A percentile compares a stretch with the other conserved stretches of the same genome.
These are phyloP conservation scores for Trichoderma sp. DNA, from an alignment of 2,329 filamentous ascomycete species.

Conservation along the genomic window DNA sequence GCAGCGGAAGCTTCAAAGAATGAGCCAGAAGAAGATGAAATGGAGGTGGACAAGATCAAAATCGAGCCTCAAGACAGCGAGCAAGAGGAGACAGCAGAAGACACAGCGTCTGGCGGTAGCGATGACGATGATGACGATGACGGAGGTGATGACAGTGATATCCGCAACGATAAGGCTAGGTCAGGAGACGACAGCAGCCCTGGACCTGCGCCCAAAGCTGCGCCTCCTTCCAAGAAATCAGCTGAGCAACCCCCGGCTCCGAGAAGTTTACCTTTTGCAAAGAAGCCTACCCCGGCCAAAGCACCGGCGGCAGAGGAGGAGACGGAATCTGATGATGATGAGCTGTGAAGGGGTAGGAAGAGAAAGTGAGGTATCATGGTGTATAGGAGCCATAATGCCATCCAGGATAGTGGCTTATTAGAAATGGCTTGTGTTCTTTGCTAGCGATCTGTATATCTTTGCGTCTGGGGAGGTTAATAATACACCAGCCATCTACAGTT, in stretches of 20 bases:
- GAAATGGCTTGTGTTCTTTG: neutral
- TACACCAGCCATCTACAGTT: neutral
- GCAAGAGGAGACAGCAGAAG: conserved; percentile 38
- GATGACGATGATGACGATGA: conserved; percentile 38
- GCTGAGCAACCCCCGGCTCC: conserved; percentile 36
- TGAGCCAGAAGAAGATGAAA: conserved; percentile 44
- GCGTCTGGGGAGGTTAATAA: neutral
- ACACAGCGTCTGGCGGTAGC: conserved; percentile 40
- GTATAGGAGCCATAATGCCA: neutral
- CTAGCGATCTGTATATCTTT: neutral
- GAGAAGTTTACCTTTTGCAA: conserved; percentile 45
- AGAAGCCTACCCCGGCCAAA: conserved; percentile 31
- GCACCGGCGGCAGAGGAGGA: conserved; percentile 38
- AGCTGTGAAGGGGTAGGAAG: conserved; percentile 39
- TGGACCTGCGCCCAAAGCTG: conserved; percentile 8
- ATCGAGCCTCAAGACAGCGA: conserved; percentile 40
- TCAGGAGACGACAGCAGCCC: neutral
- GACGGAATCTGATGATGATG: conserved; percentile 57
- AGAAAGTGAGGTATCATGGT: neutral
- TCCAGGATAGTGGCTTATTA: neutral
- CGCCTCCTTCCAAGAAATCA: conserved; percentile 24
- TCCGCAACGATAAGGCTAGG: neutral
- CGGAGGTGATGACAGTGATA: conserved; percentile 24
- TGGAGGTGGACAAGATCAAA: conserved; percentile 47
- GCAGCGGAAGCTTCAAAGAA: conserved; percentile 35